phyloP scores from a whole-genome alignment of 805 yeast species.

The Lipomyces orientalis region DNA sequence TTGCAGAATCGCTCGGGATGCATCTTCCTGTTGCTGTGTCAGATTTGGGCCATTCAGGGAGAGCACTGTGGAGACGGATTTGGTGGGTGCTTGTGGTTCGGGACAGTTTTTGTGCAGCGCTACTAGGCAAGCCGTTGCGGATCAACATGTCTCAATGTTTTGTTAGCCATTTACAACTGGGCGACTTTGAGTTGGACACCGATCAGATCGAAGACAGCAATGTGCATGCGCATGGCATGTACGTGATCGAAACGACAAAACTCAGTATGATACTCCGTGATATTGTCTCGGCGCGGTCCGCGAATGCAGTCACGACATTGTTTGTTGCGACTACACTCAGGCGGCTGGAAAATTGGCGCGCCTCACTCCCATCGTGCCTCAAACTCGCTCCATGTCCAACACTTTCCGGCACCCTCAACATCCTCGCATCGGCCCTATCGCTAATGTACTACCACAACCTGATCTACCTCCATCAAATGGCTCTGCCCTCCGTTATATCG shows the following conservation, averaged over 20 bases:
- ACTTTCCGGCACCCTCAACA: not conserved
- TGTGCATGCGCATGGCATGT: conserved; percentile 1
- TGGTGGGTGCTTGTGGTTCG: conserved; percentile 17
- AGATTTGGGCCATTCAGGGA: not conserved
- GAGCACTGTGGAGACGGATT: not conserved
- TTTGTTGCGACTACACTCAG: not conserved
- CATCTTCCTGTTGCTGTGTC: not conserved
- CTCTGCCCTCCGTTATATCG: conserved; percentile 2
- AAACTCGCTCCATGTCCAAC: not conserved
- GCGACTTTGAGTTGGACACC: conserved; percentile 14
- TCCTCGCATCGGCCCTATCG: conserved; percentile 18
- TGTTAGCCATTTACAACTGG: not conserved
- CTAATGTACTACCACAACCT: conserved; percentile 30
- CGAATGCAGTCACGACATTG: not conserved
- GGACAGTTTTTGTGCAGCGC: conserved; percentile 16
- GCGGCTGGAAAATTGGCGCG: not conserved
- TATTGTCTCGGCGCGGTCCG: not conserved
- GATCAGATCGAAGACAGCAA: not conserved
- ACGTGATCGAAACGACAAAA: not conserved
- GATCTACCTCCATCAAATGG: conserved; percentile 28
- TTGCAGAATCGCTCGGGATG: not conserved
- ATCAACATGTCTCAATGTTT: not conserved
- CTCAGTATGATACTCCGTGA: conserved; percentile 7
- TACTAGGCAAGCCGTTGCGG: conserved; percentile 16
- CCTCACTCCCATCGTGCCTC: not conserved